These are phyloP conservation scores for Coemansia sp. DNA, from an alignment of 192 early-diverging fungal genomes.

Conservation along the genomic window DNA sequence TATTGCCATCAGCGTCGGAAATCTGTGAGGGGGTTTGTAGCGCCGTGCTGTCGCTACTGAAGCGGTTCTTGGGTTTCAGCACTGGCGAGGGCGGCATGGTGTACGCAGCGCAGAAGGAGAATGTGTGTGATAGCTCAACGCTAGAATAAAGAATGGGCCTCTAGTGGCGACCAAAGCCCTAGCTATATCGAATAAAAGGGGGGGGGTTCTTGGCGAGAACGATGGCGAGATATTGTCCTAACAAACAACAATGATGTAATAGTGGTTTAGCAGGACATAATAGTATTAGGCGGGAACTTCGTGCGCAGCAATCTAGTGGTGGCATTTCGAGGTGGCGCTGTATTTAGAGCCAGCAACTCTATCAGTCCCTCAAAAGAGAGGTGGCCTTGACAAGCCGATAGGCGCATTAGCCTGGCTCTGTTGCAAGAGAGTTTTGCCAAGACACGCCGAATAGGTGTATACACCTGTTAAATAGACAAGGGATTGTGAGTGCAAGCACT, in stretches of 20 bases:
- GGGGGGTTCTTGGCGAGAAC: not conserved
- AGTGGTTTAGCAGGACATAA: not conserved
- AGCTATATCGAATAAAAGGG: not conserved
- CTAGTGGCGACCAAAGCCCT: not conserved
- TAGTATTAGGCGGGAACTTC: not conserved
- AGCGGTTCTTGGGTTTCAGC: not conserved
- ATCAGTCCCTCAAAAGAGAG: not conserved
- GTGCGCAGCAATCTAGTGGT: not conserved
- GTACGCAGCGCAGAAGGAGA: not conserved
- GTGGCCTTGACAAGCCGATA: not conserved
- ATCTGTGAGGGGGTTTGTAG: slow-evolving; percentile 14
- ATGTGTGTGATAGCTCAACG: not conserved
- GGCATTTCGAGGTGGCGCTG: not conserved
- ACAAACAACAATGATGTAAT: not conserved
- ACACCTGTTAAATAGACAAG: not conserved
- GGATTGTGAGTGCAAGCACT: not conserved
- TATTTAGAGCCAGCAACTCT: not conserved
- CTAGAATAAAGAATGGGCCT: not conserved
- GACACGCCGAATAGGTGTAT: not conserved
- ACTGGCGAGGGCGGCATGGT: not conserved
- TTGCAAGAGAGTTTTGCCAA: not conserved
- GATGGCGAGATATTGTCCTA: not conserved
- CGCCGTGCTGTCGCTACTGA: slow-evolving; percentile 23
- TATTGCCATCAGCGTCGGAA: slow-evolving; percentile 1
- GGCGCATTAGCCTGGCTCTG: not conserved